Percentiles rank a stretch among this genome's conserved stretches.
Evolutionary conservation across 495 filamentous ascomycete genomes (phyloP).

Genomic region (Lasiosphaeriaceae sp.): DNA sequence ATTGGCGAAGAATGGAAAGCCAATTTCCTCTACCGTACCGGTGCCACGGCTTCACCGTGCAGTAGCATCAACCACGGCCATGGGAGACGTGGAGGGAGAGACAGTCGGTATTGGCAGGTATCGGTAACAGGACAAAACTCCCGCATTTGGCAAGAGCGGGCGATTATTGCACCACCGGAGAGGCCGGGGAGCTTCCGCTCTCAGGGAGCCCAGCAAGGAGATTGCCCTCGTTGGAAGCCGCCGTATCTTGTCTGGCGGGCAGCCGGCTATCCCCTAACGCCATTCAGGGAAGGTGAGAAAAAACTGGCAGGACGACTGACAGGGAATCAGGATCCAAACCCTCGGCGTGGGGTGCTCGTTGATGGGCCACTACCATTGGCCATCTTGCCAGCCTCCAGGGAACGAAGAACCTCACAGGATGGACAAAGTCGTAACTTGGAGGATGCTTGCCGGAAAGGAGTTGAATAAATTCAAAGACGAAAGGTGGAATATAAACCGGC

Average conservation of each 20-base stretch:
- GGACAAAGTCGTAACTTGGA: no score
- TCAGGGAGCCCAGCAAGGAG: not conserved
- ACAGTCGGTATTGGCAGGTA: not conserved
- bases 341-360: not conserved
- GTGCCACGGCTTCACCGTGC: not conserved
- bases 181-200: slow-evolving; percentile 2
- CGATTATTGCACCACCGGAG: not conserved
- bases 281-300: slow-evolving; percentile 9
- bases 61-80: not conserved
- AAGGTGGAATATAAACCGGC: no score
- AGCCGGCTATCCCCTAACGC: slow-evolving; percentile 7
- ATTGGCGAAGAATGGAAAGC: not conserved
- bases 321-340: not conserved
- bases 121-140: not conserved
- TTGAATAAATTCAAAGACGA: no score
- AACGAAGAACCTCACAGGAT: no score
- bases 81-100: slow-evolving; percentile 1
- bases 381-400: no score
- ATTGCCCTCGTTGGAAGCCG: not conserved
- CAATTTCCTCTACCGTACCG: not conserved
- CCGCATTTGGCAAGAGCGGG: not conserved
- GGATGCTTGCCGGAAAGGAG: no score
- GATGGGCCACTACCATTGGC: not conserved
- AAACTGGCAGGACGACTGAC: not conserved
- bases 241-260: slow-evolving; percentile 2